A percentile compares a stretch with the other conserved stretches of the same genome.
phyloP scores from a whole-genome alignment of 139 green algal species.

The Trebouxia sp. region DNA sequence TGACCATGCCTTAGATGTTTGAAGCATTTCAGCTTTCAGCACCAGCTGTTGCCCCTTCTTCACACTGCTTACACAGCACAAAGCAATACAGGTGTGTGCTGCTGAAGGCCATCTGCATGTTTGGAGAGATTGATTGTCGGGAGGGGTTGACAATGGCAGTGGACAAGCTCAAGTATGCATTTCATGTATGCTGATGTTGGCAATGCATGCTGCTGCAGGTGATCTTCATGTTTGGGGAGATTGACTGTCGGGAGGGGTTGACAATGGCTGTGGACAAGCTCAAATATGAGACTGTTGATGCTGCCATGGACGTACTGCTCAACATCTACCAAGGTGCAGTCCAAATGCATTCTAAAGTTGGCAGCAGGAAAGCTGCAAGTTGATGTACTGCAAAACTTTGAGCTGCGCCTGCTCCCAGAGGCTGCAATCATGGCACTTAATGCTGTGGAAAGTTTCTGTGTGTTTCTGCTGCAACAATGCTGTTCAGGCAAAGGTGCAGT shows the following conservation, averaged over 20 bases:
- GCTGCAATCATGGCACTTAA: too few species aligned
- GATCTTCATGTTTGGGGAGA: constrained; percentile 80
- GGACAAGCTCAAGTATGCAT: constrained; percentile 82
- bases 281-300: constrained; percentile 72
- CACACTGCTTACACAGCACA: too few species aligned
- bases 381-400: neutral
- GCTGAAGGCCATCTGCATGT: constrained; percentile 68
- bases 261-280: constrained; percentile 75
- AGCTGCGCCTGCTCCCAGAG: too few species aligned
- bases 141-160: constrained; percentile 81
- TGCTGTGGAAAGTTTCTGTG: too few species aligned
- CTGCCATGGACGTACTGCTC: constrained; percentile 61
- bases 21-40: too few species aligned
- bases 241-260: constrained; percentile 87
- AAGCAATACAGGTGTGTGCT: too few species aligned
- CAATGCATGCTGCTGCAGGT: constrained; percentile 43
- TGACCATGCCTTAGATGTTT: too few species aligned
- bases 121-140: constrained; percentile 87
- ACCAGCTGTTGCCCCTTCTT: too few species aligned
- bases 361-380: neutral
- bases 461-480: too few species aligned
- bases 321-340: constrained; percentile 59
- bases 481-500: too few species aligned
- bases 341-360: constrained; percentile 39
- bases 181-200: too few species aligned